Conservation (phyloP, 495 filamentous ascomycete species). For the Aspergillus conjunctus region DNA sequence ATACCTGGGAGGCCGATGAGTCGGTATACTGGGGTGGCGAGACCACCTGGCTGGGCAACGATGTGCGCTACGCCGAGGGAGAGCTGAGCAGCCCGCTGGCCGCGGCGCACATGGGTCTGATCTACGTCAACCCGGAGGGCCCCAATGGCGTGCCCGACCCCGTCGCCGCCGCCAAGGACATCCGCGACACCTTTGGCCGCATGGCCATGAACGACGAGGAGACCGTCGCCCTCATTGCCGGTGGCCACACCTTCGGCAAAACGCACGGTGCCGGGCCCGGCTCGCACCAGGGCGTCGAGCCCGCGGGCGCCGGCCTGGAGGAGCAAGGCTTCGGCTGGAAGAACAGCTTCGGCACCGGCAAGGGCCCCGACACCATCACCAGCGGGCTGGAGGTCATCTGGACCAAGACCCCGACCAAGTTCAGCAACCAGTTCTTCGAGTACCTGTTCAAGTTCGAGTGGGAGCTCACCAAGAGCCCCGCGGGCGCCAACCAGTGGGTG, state of each 20-base stretch:
- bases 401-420: conserved; percentile 70
- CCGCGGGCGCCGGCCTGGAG: conserved; percentile 62
- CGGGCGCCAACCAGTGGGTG: conserved; percentile 71
- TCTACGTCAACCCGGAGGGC: conserved; percentile 77
- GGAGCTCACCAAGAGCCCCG: conserved; percentile 72
- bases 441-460: conserved; percentile 78
- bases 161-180: conserved; percentile 65
- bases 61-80: conserved; percentile 61
- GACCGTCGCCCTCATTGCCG: conserved; percentile 73
- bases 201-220: conserved; percentile 83
- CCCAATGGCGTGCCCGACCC: conserved; percentile 71
- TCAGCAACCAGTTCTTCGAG: conserved; percentile 67
- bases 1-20: conserved; percentile 73
- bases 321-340: conserved; percentile 69
- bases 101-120: conserved; percentile 70
- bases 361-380: conserved; percentile 68
- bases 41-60: conserved; percentile 69
- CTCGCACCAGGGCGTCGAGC: conserved; percentile 62
- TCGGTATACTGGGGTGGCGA: conserved; percentile 74
- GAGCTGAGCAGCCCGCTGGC: conserved; percentile 65
- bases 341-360: conserved; percentile 59
- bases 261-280: conserved; percentile 67
- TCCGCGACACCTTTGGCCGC: conserved; percentile 68
- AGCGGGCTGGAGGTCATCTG: conserved; percentile 73
- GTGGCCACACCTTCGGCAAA: conserved; percentile 75